These are phyloP conservation scores for Diaporthe aspalathi DNA, from an alignment of 2,329 filamentous ascomycete species.

Conservation along the genomic window DNA sequence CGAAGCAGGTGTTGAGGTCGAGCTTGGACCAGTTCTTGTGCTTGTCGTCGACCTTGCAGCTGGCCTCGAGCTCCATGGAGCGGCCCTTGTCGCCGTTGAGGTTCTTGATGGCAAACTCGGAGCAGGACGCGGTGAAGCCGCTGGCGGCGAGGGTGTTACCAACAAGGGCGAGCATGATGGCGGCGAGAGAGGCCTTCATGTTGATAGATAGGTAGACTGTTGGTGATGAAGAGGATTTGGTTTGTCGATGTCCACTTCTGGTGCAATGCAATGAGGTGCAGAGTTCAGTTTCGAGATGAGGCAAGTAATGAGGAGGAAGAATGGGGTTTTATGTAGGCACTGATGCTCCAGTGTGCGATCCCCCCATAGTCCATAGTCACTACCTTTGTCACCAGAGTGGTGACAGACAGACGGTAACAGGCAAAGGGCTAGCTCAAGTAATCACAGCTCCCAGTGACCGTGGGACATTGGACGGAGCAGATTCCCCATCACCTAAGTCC, in stretches of 20 bases:
- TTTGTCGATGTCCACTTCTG: not conserved
- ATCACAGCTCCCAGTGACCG: too few species aligned
- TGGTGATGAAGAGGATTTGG: not conserved
- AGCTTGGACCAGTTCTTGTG: not conserved
- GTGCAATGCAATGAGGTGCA: not conserved
- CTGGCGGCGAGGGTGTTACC: not conserved
- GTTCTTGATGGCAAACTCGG: not conserved
- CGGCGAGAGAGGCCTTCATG: not conserved
- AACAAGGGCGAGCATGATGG: not conserved
- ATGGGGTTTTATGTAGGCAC: too few species aligned
- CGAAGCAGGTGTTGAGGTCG: slow-evolving; percentile 13
- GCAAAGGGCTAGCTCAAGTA: not conserved
- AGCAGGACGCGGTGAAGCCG: not conserved
- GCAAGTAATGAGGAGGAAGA: not conserved
- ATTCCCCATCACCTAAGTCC: too few species aligned
- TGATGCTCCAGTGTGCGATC: not conserved
- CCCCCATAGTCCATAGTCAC: not conserved
- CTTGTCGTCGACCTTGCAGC: not conserved
- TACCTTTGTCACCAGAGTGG: not conserved
- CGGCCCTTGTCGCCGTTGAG: slow-evolving; percentile 9
- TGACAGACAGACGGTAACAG: not conserved
- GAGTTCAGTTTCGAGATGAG: not conserved
- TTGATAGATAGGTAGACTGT: not conserved
- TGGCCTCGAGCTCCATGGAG: not conserved
- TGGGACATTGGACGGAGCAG: too few species aligned